Conservation (phyloP, 495 filamentous ascomycete genomes). For the Lichenothelia convexa region DNA sequence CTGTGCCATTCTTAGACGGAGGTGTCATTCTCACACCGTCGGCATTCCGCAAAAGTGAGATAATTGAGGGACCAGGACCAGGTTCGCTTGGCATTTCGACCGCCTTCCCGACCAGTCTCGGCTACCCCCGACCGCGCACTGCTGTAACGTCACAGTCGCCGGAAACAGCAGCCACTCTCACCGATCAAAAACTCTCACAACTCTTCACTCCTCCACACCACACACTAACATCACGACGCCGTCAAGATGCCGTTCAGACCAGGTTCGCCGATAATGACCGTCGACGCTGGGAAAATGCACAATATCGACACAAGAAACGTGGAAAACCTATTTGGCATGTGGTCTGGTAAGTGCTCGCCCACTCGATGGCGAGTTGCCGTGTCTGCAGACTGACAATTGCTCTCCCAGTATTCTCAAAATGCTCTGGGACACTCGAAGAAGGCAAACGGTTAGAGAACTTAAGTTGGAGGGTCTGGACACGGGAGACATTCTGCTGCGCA, state of each 20-base stretch:
- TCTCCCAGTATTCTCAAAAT: conserved; percentile 73
- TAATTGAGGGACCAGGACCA: too few species aligned
- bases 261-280: conserved; percentile 15
- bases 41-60: too few species aligned
- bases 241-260: conserved; percentile 20
- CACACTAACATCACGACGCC: conserved; percentile 5
- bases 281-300: conserved; percentile 37
- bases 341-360: conserved; percentile 61
- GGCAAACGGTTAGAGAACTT: conserved; percentile 86
- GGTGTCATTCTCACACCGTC: too few species aligned
- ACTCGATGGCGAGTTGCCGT: background rate
- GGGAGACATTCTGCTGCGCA: conserved; percentile 91
- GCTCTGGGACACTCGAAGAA: conserved; percentile 84
- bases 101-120: too few species aligned
- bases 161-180: too few species aligned
- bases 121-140: too few species aligned
- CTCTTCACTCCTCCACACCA: too few species aligned
- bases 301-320: conserved; percentile 85
- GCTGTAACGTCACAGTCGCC: too few species aligned
- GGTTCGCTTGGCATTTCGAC: too few species aligned
- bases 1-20: too few species aligned
- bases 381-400: conserved; percentile 3
- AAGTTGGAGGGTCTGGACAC: conserved; percentile 89
- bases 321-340: conserved; percentile 92
- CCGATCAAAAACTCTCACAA: too few species aligned